These are phyloP conservation scores for Pichia rugopelliculosa DNA, from an alignment of 805 yeast genomes.

Conservation along the genomic window DNA sequence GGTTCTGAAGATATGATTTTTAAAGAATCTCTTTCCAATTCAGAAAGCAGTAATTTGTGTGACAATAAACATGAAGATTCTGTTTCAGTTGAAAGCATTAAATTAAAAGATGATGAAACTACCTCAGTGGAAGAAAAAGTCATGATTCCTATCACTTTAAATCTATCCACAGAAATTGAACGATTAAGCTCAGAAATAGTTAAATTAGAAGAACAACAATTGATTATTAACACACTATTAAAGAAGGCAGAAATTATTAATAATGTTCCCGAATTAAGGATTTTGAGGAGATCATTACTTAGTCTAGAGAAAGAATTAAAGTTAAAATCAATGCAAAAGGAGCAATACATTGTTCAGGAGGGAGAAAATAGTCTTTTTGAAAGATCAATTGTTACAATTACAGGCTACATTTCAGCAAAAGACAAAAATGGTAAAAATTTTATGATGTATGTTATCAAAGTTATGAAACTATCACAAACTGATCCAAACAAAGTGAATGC, in stretches of 20 bases:
- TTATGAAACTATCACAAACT: constrained; percentile 40
- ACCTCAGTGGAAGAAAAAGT: constrained; percentile 26
- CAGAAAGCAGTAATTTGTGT: background rate
- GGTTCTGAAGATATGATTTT: background rate
- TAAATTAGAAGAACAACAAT: constrained; percentile 51
- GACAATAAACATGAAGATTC: background rate
- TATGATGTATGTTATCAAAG: constrained; percentile 68
- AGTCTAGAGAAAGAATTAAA: constrained; percentile 68
- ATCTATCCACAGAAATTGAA: constrained; percentile 59
- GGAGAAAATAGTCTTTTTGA: constrained; percentile 71
- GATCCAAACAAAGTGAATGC: constrained; percentile 40
- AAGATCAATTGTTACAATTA: constrained; percentile 48
- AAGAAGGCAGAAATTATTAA: constrained; percentile 81
- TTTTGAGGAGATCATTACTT: constrained; percentile 58
- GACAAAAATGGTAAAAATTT: constrained; percentile 49
- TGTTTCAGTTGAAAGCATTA: background rate
- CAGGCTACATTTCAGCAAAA: constrained; percentile 47
- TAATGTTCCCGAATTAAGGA: constrained; percentile 58
- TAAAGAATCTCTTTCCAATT: background rate
- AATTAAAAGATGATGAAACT: constrained; percentile 1
- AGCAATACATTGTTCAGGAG: constrained; percentile 77
- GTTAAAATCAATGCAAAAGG: constrained; percentile 64
- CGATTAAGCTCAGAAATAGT: constrained; percentile 52
- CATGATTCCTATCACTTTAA: constrained; percentile 65
- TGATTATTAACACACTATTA: constrained; percentile 58